Base-by-base conservation (phyloP, 1,284 basidiomycete genomes). In the Leccinum variabile region DNA sequence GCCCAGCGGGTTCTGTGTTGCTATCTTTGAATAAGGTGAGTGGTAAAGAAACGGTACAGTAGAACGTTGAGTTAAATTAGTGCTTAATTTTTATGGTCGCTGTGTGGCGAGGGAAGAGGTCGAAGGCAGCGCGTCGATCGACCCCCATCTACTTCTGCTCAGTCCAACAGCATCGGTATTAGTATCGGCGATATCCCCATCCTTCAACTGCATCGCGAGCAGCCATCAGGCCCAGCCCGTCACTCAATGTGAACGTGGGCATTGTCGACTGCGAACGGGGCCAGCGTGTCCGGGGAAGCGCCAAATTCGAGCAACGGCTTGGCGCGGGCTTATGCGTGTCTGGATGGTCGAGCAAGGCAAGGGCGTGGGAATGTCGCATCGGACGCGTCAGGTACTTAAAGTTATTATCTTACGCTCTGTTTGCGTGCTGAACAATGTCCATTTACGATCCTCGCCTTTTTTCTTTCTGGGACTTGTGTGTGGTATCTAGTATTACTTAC, bases 401-500 rank as follows among this genome's bases (percentile, higher is more conserved):
- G 22, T 22, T 22, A 22, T 22, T 22, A 22, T 22, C 22, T 55
- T 56, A 25, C 32, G 39, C 44, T 44, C 16, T 59, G 25, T 59
- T n/a, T 30, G 13, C 52, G 39, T 56, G 35, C 61, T 62, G 55
- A 53, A 59, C 71, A 70, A 63, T 65, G 61, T 63, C 60, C 60
- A 62, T 62, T 67, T 61, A 60, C 61, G 55, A 56, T 63, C 56
- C 64, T 59, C 56, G 56, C 58, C 61, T 64, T 56, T 57, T 56
- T 49, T 28, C 25, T 49, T 8, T 1, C 16, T 25, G 46, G 58
- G 18, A 59, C 76, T 77, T 65, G 46, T 54, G 28, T 30, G 70
- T 55, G 70, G 72, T 66, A 71, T 63, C 60, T 30, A 69, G 75
- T 52, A 78, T 83, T 50, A 75, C 77, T 55, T 81, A 89, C 69